These are phyloP conservation scores for Stemphylium vesicarium DNA, from an alignment of 2,329 filamentous ascomycete genomes.

Conservation along the genomic window DNA sequence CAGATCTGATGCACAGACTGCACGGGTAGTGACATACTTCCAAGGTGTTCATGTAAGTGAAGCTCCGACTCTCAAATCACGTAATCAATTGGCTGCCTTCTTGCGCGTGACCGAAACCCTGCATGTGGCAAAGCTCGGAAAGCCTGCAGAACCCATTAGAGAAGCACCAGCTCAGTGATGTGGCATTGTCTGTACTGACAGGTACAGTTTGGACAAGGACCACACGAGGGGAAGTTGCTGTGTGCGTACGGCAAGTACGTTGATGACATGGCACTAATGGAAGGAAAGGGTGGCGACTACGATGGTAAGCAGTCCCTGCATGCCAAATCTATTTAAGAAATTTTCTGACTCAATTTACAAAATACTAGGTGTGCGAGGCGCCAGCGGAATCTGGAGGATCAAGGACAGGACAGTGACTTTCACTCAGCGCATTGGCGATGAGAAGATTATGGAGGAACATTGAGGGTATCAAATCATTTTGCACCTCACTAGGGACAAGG, in stretches of 20 bases:
- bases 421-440: slow-evolving; percentile 45
- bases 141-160: background rate
- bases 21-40: slow-evolving; percentile 51
- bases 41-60: slow-evolving; percentile 44
- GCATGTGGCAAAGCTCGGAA: no score
- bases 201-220: slow-evolving; percentile 49
- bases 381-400: slow-evolving; percentile 51
- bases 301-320: slow-evolving; percentile 23
- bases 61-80: background rate
- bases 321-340: background rate
- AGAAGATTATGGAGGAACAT: slow-evolving; percentile 44
- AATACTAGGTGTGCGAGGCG: slow-evolving; percentile 34
- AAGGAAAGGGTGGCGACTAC: slow-evolving; percentile 24
- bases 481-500: background rate
- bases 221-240: slow-evolving; percentile 50
- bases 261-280: slow-evolving; percentile 45
- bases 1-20: slow-evolving; percentile 34
- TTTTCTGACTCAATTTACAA: background rate
- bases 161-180: background rate
- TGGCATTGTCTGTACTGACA: background rate
- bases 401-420: slow-evolving; percentile 47
- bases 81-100: background rate
- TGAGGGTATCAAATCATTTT: slow-evolving; percentile 7
- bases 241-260: slow-evolving; percentile 53
- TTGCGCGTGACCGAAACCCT: background rate